Conservation (phyloP, 2,329 filamentous ascomycete species). For the Dactylella cylindrospora region DNA sequence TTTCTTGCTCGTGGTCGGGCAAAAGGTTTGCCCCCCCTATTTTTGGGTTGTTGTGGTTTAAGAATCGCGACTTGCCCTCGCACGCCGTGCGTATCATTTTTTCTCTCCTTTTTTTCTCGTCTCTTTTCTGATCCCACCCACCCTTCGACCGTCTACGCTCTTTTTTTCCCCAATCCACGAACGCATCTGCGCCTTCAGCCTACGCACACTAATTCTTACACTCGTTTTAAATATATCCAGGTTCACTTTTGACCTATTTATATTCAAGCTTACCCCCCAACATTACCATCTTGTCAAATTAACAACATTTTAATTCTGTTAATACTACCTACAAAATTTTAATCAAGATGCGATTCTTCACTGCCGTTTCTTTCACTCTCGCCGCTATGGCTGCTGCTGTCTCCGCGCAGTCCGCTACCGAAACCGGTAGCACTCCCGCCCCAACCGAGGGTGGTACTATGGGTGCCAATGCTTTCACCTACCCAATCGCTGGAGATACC, state of each 20-base stretch:
- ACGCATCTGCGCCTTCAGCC: constrained; percentile 39
- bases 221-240: constrained; percentile 19
- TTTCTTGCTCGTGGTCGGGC: constrained; percentile 11
- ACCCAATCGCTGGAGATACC: constrained; percentile 1
- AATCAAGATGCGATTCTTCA: constrained; percentile 42
- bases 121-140: no score
- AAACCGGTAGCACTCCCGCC: no score
- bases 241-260: constrained; percentile 25
- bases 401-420: constrained; percentile 17
- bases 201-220: no score
- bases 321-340: constrained; percentile 13
- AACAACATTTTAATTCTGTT: constrained; percentile 12
- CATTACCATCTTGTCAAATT: not conserved
- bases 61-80: constrained; percentile 37
- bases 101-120: constrained; percentile 15
- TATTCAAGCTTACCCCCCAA: constrained; percentile 18
- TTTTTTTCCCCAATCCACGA: no score
- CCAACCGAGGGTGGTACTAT: no score
- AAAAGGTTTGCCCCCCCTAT: constrained; percentile 41
- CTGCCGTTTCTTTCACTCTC: constrained; percentile 25
- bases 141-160: constrained; percentile 35
- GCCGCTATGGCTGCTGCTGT: constrained; percentile 26
- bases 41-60: constrained; percentile 41
- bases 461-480: constrained; percentile 14
- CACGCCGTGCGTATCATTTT: constrained; percentile 39